A percentile compares a stretch with the other conserved stretches of the same genome.
phyloP scores from a whole-genome alignment of 169 alveolate species.

The Eimeria brunetti region DNA sequence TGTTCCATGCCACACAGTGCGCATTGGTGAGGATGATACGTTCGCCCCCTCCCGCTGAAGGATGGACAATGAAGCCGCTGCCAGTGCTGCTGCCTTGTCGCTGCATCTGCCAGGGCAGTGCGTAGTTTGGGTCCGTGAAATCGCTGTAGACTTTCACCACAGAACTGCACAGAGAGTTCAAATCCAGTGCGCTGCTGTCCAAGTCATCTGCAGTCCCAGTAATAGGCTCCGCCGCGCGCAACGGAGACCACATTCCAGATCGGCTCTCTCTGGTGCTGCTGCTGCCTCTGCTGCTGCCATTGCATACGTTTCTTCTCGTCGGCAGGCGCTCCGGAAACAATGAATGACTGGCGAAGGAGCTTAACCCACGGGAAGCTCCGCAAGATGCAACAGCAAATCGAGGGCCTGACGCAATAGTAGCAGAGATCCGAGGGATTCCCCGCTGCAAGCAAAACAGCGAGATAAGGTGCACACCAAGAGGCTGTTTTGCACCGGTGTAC shows the following conservation, averaged over 20 bases:
- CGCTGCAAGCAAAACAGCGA: not conserved
- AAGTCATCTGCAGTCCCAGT: not conserved
- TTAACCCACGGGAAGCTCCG: not conserved
- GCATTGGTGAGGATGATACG: conserved; percentile 87
- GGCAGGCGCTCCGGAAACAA: not conserved
- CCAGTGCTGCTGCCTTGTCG: conserved; percentile 89
- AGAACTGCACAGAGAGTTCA: conserved; percentile 78
- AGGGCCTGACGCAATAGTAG: conserved; percentile 23
- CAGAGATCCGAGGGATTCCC: conserved; percentile 5
- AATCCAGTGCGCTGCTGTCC: not conserved
- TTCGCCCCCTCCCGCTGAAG: conserved; percentile 5
- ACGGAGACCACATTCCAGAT: not conserved
- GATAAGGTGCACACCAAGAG: not conserved
- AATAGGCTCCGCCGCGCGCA: conserved; percentile 4
- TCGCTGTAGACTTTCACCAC: conserved; percentile 90
- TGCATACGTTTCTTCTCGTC: not conserved
- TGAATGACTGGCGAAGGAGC: not conserved
- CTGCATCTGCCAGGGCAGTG: conserved; percentile 91
- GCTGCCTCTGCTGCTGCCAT: not conserved
- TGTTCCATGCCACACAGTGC: conserved; percentile 88
- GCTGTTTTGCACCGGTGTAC: not conserved
- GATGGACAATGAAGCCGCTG: conserved; percentile 63
- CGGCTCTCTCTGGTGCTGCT: not conserved
- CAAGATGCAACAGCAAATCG: conserved; percentile 9
- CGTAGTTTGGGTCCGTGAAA: conserved; percentile 90